phyloP scores from a whole-genome alignment of 2,329 filamentous ascomycete species.

The Fusarium penzigii region DNA sequence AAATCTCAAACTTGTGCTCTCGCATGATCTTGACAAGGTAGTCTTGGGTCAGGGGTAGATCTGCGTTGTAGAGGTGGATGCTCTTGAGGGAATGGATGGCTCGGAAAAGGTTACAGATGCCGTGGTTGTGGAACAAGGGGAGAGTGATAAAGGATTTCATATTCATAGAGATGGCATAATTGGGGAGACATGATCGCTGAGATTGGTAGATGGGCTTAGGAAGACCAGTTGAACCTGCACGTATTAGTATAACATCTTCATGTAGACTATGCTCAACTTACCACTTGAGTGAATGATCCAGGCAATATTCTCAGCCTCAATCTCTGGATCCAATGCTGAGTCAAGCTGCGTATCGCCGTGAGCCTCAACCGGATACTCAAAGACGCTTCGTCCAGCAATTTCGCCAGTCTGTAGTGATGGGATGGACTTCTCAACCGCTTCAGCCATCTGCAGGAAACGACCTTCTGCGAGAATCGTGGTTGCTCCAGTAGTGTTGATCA shows the following conservation, averaged over 20 bases:
- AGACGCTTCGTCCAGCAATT: constrained; percentile 28
- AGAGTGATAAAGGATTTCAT: constrained; percentile 55
- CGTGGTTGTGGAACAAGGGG: constrained; percentile 61
- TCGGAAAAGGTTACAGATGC: constrained; percentile 54
- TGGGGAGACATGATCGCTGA: constrained; percentile 50
- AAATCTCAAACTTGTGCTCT: constrained; percentile 46
- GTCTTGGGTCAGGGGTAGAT: constrained; percentile 53
- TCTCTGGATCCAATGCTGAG: constrained; percentile 5
- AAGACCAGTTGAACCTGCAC: constrained; percentile 57
- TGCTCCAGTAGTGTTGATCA: constrained; percentile 29
- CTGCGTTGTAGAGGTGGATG: constrained; percentile 55
- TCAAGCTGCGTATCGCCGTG: constrained; percentile 33
- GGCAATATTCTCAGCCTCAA: constrained; percentile 29
- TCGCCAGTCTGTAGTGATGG: constrained; percentile 23
- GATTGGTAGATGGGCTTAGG: constrained; percentile 63
- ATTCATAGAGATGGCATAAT: constrained; percentile 41
- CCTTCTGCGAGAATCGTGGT: constrained; percentile 28
- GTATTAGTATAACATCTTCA: constrained; percentile 13
- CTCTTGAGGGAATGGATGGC: constrained; percentile 50
- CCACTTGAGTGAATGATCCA: constrained; percentile 38
- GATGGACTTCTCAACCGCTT: constrained; percentile 15
- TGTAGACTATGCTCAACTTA: constrained; percentile 22
- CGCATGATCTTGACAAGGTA: constrained; percentile 47
- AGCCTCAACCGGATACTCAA: constrained; percentile 34
- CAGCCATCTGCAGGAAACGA: constrained; percentile 23